Evolutionary conservation across 1,284 basidiomycete genomes (phyloP).

Genomic region (Ceratobasidium sp.): DNA sequence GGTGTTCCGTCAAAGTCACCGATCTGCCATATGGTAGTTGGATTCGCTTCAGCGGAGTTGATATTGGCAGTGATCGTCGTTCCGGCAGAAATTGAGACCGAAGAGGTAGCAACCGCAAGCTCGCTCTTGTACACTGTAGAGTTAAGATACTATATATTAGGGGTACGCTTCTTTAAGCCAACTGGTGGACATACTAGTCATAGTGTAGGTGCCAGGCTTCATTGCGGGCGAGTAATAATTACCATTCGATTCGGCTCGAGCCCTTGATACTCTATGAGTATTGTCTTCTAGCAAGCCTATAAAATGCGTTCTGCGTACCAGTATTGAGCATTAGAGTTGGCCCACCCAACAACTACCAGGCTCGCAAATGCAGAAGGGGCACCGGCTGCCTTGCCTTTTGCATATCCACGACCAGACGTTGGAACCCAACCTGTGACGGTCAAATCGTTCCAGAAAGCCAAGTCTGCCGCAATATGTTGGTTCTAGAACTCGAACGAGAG

Average conservation of each 20-base stretch:
- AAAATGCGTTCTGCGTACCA: constrained; percentile 55
- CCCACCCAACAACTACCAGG: constrained; percentile 54
- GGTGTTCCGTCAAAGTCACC: constrained; percentile 65
- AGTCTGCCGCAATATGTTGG: constrained; percentile 53
- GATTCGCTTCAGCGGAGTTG: constrained; percentile 55
- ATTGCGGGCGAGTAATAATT: constrained; percentile 62
- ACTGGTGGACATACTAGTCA: constrained; percentile 52
- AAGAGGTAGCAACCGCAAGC: constrained; percentile 61
- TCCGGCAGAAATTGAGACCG: constrained; percentile 62
- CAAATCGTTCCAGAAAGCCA: constrained; percentile 63
- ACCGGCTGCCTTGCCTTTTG: constrained; percentile 62
- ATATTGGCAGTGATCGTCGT: constrained; percentile 56
- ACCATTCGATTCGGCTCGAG: constrained; percentile 57
- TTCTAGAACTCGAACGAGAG: neutral
- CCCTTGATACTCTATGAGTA: neutral
- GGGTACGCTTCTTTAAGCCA: neutral
- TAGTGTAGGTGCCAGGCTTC: constrained; percentile 65
- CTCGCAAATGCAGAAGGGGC: constrained; percentile 58
- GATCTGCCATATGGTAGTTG: constrained; percentile 63
- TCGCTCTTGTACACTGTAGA: constrained; percentile 59
- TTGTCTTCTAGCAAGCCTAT: neutral
- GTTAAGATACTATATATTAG: neutral
- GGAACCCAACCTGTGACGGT: constrained; percentile 63
- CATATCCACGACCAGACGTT: constrained; percentile 62
- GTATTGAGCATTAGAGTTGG: constrained; percentile 64